Percentiles rank a stretch among this genome's conserved stretches.
phyloP scores from a whole-genome alignment of 2,329 filamentous ascomycete genomes.

The Hypocrella siamensis region DNA sequence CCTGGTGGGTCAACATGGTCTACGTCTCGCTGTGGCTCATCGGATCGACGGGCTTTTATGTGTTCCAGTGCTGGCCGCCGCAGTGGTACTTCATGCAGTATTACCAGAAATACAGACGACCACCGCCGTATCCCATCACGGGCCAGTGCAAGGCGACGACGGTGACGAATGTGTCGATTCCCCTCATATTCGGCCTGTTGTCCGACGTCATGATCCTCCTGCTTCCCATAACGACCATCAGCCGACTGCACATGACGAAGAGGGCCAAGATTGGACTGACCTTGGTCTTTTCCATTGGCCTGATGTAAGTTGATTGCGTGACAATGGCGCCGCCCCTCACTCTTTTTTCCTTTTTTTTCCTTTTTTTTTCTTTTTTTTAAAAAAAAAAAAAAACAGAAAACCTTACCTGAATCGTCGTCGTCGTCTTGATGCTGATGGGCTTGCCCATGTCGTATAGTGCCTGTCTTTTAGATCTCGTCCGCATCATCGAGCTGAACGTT shows the following conservation, averaged over 20 bases:
- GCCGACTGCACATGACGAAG: conserved; percentile 1
- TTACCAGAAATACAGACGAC: background rate
- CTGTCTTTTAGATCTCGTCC: conserved; percentile 1
- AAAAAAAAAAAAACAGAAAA: too few relatives aligned
- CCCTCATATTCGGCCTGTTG: conserved; percentile 2
- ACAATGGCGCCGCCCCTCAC: background rate
- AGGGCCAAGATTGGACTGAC: conserved; percentile 1
- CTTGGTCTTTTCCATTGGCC: conserved; percentile 1
- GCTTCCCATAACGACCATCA: conserved; percentile 1
- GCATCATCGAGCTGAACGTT: conserved; percentile 1
- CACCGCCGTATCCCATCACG: conserved; percentile 1
- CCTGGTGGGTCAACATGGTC: conserved; percentile 1
- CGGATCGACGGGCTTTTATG: conserved; percentile 1
- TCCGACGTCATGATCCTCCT: conserved; percentile 2
- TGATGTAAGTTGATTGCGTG: background rate
- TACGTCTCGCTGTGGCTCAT: conserved; percentile 1
- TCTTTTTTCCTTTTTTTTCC: background rate
- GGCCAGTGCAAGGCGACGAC: conserved; percentile 2
- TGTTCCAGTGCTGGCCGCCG: conserved; percentile 2
- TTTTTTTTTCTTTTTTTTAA: background rate
- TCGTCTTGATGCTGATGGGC: background rate
- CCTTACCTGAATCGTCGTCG: too few relatives aligned
- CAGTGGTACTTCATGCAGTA: conserved; percentile 2
- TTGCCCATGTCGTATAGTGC: background rate
- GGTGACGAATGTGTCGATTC: conserved; percentile 1